Evolutionary conservation across 345 rosid species (phyloP), one percentile per base, ranked within the genome.

Genomic region (Viola odorata): DNA sequence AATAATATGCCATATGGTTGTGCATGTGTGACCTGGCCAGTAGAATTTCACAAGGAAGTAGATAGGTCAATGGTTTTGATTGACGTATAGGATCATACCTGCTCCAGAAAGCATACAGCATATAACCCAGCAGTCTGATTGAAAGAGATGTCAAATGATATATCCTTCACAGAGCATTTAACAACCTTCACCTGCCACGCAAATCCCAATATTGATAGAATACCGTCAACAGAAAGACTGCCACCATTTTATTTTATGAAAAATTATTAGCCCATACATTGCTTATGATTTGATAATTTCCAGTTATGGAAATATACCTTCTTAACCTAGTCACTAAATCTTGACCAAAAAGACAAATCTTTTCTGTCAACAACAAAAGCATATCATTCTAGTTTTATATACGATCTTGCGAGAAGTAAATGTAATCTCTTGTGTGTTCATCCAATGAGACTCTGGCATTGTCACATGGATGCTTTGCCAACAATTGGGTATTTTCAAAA

Each of bases 101-200:
- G 62, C 83, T 89, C 96, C 53, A 92, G 94, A 77, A 92, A 92
- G 80, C 91, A 87, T 41, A 89, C 74, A n/a, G 99, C 82, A 68
- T 81, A 81, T 45, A 90, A 74, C 42, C 96, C 99, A 60, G 90
- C 91, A 62, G 90, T 75, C 78, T 88, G 95, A 77, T 94, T 90
- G 75, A 90, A 94, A 45, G 97, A 88, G 66, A 94, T 94, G 73
- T 94, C 99, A 53, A 94, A 86, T 32, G 86, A 83, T 12, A 94
- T 86, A 65, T 90, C 77, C 78, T 83, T 95, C 57, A 94, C 88
- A 44, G 81, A 67, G 71, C 91, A 94, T 69, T 90, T 94, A 42
- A 94, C 89, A 69, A 94, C 81, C 78, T 90, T 94, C 53, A 90
- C 99, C 97, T 94, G 88, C 70, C 56, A 77, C 51, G 63, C 50